Evolutionary conservation across 2,329 filamentous ascomycete genomes (phyloP).

Genomic region (Leptographium wingfieldii): DNA sequence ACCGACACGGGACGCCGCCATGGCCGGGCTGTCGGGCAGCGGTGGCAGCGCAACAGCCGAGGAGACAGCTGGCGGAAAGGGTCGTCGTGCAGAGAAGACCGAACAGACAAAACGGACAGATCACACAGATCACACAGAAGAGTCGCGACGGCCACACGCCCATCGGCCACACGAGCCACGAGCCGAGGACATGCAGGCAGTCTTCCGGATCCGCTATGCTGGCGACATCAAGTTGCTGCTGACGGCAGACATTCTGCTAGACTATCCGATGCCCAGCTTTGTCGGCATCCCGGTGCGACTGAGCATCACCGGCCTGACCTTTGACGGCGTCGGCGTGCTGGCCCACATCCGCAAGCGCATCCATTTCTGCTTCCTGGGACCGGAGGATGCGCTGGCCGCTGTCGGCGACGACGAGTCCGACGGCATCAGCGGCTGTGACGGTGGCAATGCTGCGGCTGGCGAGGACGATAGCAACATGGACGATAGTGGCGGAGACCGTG

Average conservation of each 20-base stretch:
- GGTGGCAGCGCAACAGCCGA: conserved; percentile 20
- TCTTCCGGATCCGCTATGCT: conserved; percentile 80
- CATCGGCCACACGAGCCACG: conserved; percentile 43
- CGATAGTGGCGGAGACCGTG: conserved; percentile 3
- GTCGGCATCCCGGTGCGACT: conserved; percentile 89
- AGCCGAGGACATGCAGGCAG: conserved; percentile 80
- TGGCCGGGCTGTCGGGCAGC: conserved; percentile 4
- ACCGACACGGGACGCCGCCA: conserved; percentile 37
- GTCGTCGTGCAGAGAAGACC: background rate
- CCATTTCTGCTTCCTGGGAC: conserved; percentile 88
- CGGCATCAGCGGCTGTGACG: conserved; percentile 13
- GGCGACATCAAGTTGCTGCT: conserved; percentile 80
- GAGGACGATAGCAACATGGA: conserved; percentile 17
- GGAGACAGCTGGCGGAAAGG: conserved; percentile 12
- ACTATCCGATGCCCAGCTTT: conserved; percentile 98
- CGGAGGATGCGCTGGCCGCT: conserved; percentile 74
- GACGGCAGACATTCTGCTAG: conserved; percentile 87
- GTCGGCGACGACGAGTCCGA: conserved; percentile 37
- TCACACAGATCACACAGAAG: background rate
- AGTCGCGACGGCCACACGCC: conserved; percentile 2
- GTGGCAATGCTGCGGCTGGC: conserved; percentile 14
- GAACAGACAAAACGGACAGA: background rate
- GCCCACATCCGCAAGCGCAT: conserved; percentile 81
- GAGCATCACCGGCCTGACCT: conserved; percentile 87
- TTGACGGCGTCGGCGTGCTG: conserved; percentile 86